Evolutionary conservation across 192 early-diverging fungal genomes (phyloP).

Genomic region (Rhizophagus sp.): DNA sequence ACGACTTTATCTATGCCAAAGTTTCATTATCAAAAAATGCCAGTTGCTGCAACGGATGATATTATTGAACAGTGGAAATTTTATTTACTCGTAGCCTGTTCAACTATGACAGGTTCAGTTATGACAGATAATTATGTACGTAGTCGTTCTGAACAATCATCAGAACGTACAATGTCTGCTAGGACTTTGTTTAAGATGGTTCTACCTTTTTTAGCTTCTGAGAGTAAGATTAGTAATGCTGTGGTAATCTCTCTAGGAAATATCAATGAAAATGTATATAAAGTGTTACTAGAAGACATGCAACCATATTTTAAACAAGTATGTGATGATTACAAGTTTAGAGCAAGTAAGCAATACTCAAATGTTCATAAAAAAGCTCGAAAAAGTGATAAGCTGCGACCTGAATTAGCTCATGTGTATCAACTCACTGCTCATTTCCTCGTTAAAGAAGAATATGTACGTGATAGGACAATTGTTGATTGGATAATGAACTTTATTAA

Average conservation of each 20-base stretch:
- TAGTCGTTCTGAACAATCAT: conserved; percentile 39
- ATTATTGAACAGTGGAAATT: conserved; percentile 76
- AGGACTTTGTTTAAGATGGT: conserved; percentile 65
- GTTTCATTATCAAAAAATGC: conserved; percentile 35
- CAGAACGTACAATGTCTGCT: conserved; percentile 53
- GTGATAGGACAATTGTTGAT: conserved; percentile 62
- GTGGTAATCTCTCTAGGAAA: conserved; percentile 64
- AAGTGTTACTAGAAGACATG: conserved; percentile 66
- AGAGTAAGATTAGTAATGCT: conserved; percentile 69
- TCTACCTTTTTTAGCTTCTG: conserved; percentile 66
- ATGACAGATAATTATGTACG: conserved; percentile 31
- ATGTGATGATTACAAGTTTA: conserved; percentile 63
- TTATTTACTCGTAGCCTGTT: conserved; percentile 71
- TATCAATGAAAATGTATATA: conserved; percentile 67
- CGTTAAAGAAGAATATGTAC: conserved; percentile 52
- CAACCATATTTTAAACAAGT: conserved; percentile 58
- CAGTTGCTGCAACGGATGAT: conserved; percentile 52
- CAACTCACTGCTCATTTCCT: conserved; percentile 70
- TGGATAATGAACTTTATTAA: conserved; percentile 74
- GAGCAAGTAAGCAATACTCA: conserved; percentile 46
- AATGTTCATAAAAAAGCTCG: conserved; percentile 59
- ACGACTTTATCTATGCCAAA: conserved; percentile 53
- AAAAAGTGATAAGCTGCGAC: conserved; percentile 69
- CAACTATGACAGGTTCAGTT: conserved; percentile 60
- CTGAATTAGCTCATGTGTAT: conserved; percentile 72